Evolutionary conservation across 1,284 basidiomycete species (phyloP).

Genomic region (Fomes fomentarius): DNA sequence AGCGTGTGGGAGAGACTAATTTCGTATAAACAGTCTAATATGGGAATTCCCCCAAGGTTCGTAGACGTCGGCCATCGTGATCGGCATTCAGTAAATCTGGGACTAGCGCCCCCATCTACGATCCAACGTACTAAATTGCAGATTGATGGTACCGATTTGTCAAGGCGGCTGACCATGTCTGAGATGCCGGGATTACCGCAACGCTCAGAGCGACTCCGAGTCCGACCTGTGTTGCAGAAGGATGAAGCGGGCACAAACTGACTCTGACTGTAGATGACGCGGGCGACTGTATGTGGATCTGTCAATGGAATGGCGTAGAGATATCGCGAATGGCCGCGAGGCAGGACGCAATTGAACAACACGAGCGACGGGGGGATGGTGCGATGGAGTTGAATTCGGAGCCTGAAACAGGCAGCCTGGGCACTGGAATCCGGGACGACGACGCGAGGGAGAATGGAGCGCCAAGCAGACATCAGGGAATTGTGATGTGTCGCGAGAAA

Average conservation of each 20-base stretch:
- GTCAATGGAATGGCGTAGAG: constrained; percentile 13
- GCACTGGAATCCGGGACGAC: constrained; percentile 5
- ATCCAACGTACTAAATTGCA: constrained; percentile 17
- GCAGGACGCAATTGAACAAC: constrained; percentile 20
- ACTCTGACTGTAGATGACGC: not conserved
- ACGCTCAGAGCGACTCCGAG: too few species aligned
- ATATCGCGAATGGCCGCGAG: constrained; percentile 19
- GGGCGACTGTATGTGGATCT: constrained; percentile 4
- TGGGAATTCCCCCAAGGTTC: constrained; percentile 8
- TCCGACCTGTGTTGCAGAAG: not conserved
- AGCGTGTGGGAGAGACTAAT: too few species aligned
- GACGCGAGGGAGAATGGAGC: constrained; percentile 5
- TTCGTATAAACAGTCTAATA: too few species aligned
- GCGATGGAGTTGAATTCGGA: constrained; percentile 16
- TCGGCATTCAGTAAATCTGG: constrained; percentile 25
- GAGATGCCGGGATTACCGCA: not conserved
- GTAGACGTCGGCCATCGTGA: constrained; percentile 17
- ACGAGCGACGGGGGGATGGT: constrained; percentile 14
- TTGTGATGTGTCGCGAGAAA: constrained; percentile 4
- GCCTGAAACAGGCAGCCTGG: constrained; percentile 10
- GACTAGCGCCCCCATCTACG: constrained; percentile 9
- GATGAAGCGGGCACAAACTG: not conserved
- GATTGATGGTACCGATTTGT: constrained; percentile 17
- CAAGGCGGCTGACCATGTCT: constrained; percentile 3
- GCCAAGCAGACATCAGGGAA: constrained; percentile 10